Percentiles rank a stretch among this genome's conserved stretches.
Evolutionary conservation across 257 asterid genomes (phyloP).

Genomic region (Ilex asprella): DNA sequence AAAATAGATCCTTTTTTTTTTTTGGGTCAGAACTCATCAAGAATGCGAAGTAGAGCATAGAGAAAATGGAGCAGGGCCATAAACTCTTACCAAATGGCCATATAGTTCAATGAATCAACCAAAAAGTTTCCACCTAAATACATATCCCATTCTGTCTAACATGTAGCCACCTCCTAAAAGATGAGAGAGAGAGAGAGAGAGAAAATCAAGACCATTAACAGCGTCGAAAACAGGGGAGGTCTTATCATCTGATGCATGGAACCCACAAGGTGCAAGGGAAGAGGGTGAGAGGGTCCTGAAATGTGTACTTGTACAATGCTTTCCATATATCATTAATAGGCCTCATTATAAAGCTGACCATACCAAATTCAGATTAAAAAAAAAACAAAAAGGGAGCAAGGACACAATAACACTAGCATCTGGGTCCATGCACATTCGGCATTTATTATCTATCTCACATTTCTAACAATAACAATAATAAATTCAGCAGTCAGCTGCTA

Average conservation of each 20-base stretch:
- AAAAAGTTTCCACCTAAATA: too few relatives aligned
- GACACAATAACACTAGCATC: constrained; percentile 18
- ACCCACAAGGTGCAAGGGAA: not conserved
- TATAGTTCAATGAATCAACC: constrained; percentile 9
- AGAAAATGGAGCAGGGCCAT: constrained; percentile 12
- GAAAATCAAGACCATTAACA: constrained; percentile 10
- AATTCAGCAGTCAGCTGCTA: constrained; percentile 33
- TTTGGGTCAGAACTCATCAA: constrained; percentile 6
- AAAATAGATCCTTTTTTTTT: constrained; percentile 2
- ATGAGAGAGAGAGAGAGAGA: not conserved
- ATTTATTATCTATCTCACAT: constrained; percentile 34
- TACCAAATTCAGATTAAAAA: constrained; percentile 18
- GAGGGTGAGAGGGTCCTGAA: constrained; percentile 18
- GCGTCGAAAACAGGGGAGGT: not conserved
- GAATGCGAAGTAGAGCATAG: constrained; percentile 5
- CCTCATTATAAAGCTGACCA: constrained; percentile 27
- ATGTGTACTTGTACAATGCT: constrained; percentile 31
- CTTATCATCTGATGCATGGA: too few relatives aligned
- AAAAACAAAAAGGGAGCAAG: constrained; percentile 1
- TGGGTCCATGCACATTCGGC: constrained; percentile 37
- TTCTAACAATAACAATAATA: constrained; percentile 27
- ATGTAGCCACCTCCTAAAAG: too few relatives aligned
- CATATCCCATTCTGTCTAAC: too few relatives aligned
- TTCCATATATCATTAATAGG: constrained; percentile 30
- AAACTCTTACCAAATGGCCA: constrained; percentile 12